Conservation (phyloP, 2,329 filamentous ascomycete species). For the Aspergillus sp. region DNA sequence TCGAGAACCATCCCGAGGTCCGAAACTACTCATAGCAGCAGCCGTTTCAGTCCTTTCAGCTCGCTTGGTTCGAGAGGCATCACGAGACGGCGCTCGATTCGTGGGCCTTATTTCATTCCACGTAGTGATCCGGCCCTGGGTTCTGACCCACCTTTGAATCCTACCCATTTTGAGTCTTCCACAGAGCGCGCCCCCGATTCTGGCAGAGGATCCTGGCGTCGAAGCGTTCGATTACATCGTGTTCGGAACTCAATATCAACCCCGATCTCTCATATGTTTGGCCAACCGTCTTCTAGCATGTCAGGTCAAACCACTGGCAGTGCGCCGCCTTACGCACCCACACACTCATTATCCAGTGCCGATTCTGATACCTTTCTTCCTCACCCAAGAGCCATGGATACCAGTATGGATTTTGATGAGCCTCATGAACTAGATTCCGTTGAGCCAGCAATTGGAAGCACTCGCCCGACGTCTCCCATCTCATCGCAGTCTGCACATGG, state of each 20-base stretch:
- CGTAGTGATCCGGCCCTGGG: conserved; percentile 27
- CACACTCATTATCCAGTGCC: conserved; percentile 24
- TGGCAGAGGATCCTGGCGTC: conserved; percentile 33
- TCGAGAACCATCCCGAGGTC: conserved; percentile 32
- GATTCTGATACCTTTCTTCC: conserved; percentile 30
- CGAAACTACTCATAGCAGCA: conserved; percentile 26
- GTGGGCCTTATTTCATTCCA: conserved; percentile 36
- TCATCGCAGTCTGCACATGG: conserved; percentile 23
- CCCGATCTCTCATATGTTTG: conserved; percentile 42
- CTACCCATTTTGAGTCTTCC: conserved; percentile 21
- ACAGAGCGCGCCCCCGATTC: conserved; percentile 22
- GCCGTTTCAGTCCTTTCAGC: conserved; percentile 38
- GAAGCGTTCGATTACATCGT: conserved; percentile 36
- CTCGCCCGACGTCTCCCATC: conserved; percentile 21
- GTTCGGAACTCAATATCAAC: conserved; percentile 40
- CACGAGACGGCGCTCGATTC: conserved; percentile 33
- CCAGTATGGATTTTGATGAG: conserved; percentile 36
- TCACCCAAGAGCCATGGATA: conserved; percentile 34
- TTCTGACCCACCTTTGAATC: conserved; percentile 23
- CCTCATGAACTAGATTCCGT: conserved; percentile 39
- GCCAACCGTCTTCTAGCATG: conserved; percentile 25
- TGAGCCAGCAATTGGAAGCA: conserved; percentile 32
- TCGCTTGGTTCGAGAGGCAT: conserved; percentile 35
- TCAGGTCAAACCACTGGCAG: conserved; percentile 19
- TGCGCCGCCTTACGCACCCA: conserved; percentile 10